Base-by-base conservation (phyloP, 768 basidiomycete species). In the Russula ochroleuca region DNA sequence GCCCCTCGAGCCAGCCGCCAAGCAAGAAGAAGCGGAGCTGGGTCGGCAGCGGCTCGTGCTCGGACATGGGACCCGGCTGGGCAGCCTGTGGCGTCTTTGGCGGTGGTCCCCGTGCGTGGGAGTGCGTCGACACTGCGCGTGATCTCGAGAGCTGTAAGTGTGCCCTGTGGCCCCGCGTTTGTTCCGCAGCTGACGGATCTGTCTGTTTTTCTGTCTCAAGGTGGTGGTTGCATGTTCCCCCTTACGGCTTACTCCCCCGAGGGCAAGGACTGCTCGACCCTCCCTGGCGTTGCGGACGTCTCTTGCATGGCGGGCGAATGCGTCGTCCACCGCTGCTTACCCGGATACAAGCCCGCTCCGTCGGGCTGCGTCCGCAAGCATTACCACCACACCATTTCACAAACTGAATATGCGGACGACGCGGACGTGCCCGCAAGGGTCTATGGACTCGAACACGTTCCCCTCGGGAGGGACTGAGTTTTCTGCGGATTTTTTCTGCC, bases 81-180 rank as follows among this genome's bases (percentile, higher is more conserved):
- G 74, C 74, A 0, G 76, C 79, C 2, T 83, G 83, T 61, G 78
- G 78, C 7, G 72, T 82, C 57, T 75, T 73, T 28, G 77, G 79
- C 19, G 71, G 78, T 14, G 69, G 69, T 17, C 63, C 70, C 14
- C 71, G 73, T 2, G 75, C 78, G 3, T 82, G 79, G 78, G 82
- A 83, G 63, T 83, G 82, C 62, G 67, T 84, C 50, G 70, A 83
- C 66, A 80, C 77, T 1, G 73, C 72, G 62, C 72, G 69, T 45
- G 80, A 83, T 45, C 74, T 84, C 9, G 82, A 81, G 70, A 82
- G 81, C 72, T 84, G 82, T 83, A 59, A 61, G 81, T 78, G 21
- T 49, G 31, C 14, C n/a, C 19, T n/a, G 1, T 8, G 4, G 0
- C 9, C 1, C 19, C 1, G 9, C 28, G 33, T 8, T 33, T 3